A percentile compares a stretch with the other conserved stretches of the same genome.
These are phyloP conservation scores for Elaeis guineensis DNA, from an alignment of 176 grass and related monocot genomes.

Conservation along the genomic window DNA sequence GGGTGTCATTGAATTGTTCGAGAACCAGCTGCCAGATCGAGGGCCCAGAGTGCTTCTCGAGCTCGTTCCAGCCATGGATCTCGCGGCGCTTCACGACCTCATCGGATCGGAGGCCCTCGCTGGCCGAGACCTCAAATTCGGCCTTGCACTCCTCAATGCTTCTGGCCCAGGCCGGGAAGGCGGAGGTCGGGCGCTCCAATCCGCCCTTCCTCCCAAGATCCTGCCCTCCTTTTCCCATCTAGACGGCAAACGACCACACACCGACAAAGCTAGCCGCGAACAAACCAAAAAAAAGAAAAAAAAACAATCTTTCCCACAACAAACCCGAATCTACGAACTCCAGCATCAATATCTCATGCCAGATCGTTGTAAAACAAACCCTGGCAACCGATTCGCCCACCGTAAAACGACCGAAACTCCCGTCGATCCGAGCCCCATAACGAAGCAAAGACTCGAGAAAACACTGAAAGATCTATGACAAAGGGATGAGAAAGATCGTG, in stretches of 20 bases:
- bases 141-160: slow-evolving; percentile 50
- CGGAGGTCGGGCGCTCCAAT: neutral
- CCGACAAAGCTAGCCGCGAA: neutral
- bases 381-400: too few relatives aligned
- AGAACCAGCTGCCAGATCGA: slow-evolving; percentile 50
- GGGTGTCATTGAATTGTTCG: slow-evolving; percentile 81
- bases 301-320: neutral
- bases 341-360: too few relatives aligned
- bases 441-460: too few relatives aligned
- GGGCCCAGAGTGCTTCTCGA: slow-evolving; percentile 68
- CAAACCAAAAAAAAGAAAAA: neutral
- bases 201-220: slow-evolving; percentile 15
- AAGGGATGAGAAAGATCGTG: too few relatives aligned
- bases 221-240: slow-evolving; percentile 57
- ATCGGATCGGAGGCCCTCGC: slow-evolving; percentile 24
- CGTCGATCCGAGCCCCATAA: too few relatives aligned
- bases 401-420: too few relatives aligned
- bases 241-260: neutral
- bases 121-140: neutral
- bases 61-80: slow-evolving; percentile 47
- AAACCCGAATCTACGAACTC: too few relatives aligned
- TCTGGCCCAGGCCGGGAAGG: slow-evolving; percentile 78
- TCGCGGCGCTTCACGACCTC: slow-evolving; percentile 36
- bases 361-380: too few relatives aligned
- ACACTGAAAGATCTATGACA: too few relatives aligned